These are phyloP conservation scores for Fusarium scirpi DNA, from an alignment of 2,329 filamentous ascomycete genomes.

Conservation along the genomic window DNA sequence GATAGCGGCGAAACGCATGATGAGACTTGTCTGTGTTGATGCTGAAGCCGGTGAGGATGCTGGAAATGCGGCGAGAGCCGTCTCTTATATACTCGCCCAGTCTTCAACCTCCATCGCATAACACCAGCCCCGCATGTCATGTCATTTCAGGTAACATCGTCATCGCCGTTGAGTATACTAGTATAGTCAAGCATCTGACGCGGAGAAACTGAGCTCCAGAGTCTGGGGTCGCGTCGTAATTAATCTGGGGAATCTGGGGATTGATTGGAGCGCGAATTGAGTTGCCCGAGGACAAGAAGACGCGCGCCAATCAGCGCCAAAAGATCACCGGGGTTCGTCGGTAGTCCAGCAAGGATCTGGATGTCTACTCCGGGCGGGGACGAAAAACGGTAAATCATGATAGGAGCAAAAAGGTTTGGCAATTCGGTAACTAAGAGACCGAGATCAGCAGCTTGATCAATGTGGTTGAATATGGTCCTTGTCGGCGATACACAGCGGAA, in stretches of 20 bases:
- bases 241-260: conserved; percentile 30
- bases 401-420: conserved; percentile 26
- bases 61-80: not conserved
- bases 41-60: not conserved
- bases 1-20: conserved; percentile 34
- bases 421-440: conserved; percentile 8
- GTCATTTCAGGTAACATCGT: conserved; percentile 1
- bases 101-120: not conserved
- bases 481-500: not conserved
- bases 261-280: conserved; percentile 36
- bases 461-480: not conserved
- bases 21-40: conserved; percentile 14
- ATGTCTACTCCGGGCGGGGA: conserved; percentile 21
- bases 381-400: conserved; percentile 7
- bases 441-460: conserved; percentile 29
- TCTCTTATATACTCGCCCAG: conserved; percentile 21
- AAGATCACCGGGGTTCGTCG: not conserved
- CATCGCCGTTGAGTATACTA: not conserved
- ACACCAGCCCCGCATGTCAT: conserved; percentile 12
- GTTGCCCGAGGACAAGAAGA: not conserved
- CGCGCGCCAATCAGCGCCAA: conserved; percentile 30
- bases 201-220: conserved; percentile 30
- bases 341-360: conserved; percentile 21
- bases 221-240: conserved; percentile 12
- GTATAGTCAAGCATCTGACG: conserved; percentile 1